Evolutionary conservation across 2,329 filamentous ascomycete species (phyloP).

Genomic region (Pyricularia sp.): DNA sequence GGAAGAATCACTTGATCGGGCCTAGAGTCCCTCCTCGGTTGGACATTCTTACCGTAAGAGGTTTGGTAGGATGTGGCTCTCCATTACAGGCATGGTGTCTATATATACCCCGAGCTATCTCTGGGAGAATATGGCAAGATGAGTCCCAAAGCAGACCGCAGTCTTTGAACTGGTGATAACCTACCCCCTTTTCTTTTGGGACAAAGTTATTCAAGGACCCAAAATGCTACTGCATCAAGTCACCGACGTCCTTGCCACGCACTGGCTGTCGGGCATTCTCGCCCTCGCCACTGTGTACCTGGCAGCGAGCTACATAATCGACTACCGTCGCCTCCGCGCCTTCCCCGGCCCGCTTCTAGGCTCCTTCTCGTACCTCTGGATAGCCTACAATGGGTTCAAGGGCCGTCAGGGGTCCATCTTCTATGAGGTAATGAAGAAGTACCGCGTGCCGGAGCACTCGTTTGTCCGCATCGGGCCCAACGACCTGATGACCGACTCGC

Average conservation of each 20-base stretch:
- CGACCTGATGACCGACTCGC: conserved; percentile 24
- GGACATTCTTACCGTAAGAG: too few species aligned
- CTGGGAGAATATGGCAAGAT: neutral
- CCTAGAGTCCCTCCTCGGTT: neutral
- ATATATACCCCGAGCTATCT: neutral
- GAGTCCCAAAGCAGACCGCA: too few species aligned
- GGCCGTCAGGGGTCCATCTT: conserved; percentile 15
- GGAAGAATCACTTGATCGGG: neutral
- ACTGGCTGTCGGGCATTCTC: neutral
- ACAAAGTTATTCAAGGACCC: too few species aligned
- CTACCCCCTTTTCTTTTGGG: too few species aligned
- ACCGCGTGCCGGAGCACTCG: conserved; percentile 12
- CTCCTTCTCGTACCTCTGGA: conserved; percentile 23
- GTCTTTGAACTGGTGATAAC: too few species aligned
- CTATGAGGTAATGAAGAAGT: conserved; percentile 12
- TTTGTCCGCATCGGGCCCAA: conserved; percentile 26
- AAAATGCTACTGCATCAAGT: neutral
- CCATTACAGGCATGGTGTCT: neutral
- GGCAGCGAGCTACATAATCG: conserved; percentile 8
- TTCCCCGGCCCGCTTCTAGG: conserved; percentile 18
- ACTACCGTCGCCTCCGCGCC: conserved; percentile 14
- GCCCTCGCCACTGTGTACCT: conserved; percentile 7
- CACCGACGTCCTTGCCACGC: neutral
- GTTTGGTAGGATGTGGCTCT: neutral
- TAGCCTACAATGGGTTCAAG: conserved; percentile 13